Base-by-base conservation (phyloP, 2,329 filamentous ascomycete genomes). In the Diaporthe citriasiana region DNA sequence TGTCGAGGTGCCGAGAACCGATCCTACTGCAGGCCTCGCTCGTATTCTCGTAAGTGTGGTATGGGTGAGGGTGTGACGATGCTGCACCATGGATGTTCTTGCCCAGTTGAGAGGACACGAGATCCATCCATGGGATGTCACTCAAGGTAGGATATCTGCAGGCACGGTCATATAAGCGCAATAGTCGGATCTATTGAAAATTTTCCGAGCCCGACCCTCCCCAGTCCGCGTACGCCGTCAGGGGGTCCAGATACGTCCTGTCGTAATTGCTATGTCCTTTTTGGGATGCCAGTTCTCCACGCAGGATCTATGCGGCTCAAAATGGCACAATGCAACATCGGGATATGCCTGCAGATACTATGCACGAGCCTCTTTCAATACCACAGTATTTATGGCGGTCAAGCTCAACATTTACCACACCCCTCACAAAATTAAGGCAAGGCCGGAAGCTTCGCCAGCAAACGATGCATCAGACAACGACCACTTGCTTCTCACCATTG, bases 281-380 rank as follows among this genome's bases (percentile, higher is more conserved):
- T 68, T 68, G 47, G 47, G 63, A 53, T 40, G 63, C n/a, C 15
- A 68, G 22, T 53, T 68, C 47, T 47, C 63, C 63, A 66, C 63
- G 45, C 30, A 30, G 63, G 51, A 53, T 68, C 63, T 53, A 68
- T 68, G 63, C 63, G 63, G 63, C 63, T 68, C 63, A 68, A 68
- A 68, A 68, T 27, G 63, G 45, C 8, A 53, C 63, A 27, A 19
- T 53, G 63, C 47, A 68, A 53, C 47, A 53, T 27, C 63, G 19
- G 63, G 63, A 50, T 40, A 68, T 68, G 63, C 63, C 63, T 68
- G 63, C 63, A 22, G 5, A 22, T 17, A 25, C 6, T 8, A 53
- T 53, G 63, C 63, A 68, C 63, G 63, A 53, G 63, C 63, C 63
- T 53, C 33, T n/a, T 40, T 22, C 45, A 30, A n/a, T n/a, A n/a